A percentile compares a stretch with the other conserved stretches of the same genome.
These are phyloP conservation scores for Fragaria vesca DNA, from an alignment of 306 rosid genomes.

Conservation along the genomic window DNA sequence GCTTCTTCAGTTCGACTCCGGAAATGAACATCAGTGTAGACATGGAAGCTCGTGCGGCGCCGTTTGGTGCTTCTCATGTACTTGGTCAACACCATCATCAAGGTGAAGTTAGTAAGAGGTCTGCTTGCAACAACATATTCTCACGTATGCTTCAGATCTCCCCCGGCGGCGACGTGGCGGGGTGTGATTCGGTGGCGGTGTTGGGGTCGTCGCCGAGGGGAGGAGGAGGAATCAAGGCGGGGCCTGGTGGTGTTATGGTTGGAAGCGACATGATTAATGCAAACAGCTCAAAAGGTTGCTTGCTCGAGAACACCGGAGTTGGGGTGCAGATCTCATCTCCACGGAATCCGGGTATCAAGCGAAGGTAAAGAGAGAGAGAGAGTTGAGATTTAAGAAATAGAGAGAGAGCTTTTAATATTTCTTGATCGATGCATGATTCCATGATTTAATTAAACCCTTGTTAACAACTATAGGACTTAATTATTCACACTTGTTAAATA, in stretches of 20 bases:
- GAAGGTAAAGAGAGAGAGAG: constrained; percentile 47
- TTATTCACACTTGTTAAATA: neutral
- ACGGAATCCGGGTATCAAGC: constrained; percentile 70
- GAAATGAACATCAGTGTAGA: constrained; percentile 17
- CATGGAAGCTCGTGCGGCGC: neutral
- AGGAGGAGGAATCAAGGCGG: constrained; percentile 11
- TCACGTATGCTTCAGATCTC: constrained; percentile 92
- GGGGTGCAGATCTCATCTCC: constrained; percentile 87
- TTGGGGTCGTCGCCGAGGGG: constrained; percentile 36
- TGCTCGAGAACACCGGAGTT: constrained; percentile 41
- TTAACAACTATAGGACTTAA: neutral
- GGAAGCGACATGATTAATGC: constrained; percentile 43
- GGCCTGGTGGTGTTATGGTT: constrained; percentile 30
- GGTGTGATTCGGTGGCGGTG: constrained; percentile 32
- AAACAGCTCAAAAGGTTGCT: constrained; percentile 44
- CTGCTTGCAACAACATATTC: constrained; percentile 56
- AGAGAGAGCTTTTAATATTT: constrained; percentile 7
- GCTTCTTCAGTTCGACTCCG: constrained; percentile 27
- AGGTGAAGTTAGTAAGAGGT: constrained; percentile 19
- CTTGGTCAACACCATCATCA: neutral
- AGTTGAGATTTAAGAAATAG: neutral
- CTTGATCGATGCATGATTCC: constrained; percentile 17
- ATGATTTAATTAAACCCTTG: constrained; percentile 9
- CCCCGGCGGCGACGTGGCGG: constrained; percentile 34
- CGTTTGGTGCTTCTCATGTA: neutral